Base-by-base conservation (phyloP, 139 green algal species). In the Picochlorum sp. region DNA sequence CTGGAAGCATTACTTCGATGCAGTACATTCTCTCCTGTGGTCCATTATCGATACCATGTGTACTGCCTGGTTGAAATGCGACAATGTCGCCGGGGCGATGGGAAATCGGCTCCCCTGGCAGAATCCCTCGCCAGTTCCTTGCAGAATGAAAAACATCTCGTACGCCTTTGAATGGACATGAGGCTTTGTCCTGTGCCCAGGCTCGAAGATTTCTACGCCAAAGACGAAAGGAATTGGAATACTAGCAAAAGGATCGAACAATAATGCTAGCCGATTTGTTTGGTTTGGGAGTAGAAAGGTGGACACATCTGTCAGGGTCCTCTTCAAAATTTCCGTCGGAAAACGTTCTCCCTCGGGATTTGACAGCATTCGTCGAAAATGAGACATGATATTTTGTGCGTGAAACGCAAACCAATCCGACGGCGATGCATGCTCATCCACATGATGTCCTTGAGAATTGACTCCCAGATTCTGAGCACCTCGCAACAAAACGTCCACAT, bases 91-190 rank as follows among this genome's bases (percentile, higher is more conserved):
- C 88, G 83, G 63, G 4, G 28, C 6, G 57, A 95, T 61, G 7
- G 62, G 41, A 30, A 84, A 81, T 3, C 69, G 65, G 23, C 78
- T 60, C 30, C 66, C 71, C 51, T 83, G 72, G 72, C 82, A 90
- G 37, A 78, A 84, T 4, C 70, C 85, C 4, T 61, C 54, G 5
- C 85, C 85, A 4, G 72, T 30, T 15, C 86, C 88, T 3, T 68
- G 72, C 34, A 95, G 65, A 38, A 95, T 83, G 61, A 95, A 89
- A 71, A 95, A 95, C 8, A 95, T 69, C 68, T 95, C 88, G 63
- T 95, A 77, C 0, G 80, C 86, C 4, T 50, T 52, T 2, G 71
- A 44, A 73, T 95, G 87, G 16, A 78, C 60, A 68, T 95, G 87
- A 7, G 78, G 83, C 4, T 72, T 75, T 13, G 87, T 94, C 49